phyloP scores from a whole-genome alignment of 306 rosid genomes.

The Vigna radiata region DNA sequence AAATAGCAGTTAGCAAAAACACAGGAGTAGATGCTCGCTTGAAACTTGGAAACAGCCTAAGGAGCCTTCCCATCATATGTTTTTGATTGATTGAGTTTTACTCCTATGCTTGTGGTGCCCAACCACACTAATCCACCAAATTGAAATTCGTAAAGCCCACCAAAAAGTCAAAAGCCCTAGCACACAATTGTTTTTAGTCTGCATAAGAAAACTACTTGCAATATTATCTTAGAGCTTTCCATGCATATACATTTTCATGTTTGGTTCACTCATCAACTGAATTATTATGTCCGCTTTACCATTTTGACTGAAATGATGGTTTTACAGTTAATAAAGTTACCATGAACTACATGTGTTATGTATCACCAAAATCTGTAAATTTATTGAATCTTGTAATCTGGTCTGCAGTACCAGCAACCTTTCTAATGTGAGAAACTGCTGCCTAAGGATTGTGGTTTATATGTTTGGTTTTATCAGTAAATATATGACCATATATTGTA shows the following conservation, averaged over 20 bases:
- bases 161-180: not conserved
- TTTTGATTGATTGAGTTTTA: not conserved
- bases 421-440: not conserved
- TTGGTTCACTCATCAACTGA: slow-evolving; percentile 3
- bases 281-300: slow-evolving; percentile 15
- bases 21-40: slow-evolving; percentile 7
- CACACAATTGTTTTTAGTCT: not conserved
- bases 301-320: slow-evolving; percentile 7
- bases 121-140: slow-evolving; percentile 12
- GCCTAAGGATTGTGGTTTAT: not conserved
- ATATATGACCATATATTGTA: slow-evolving; percentile 3
- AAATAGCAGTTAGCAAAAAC: slow-evolving; percentile 28
- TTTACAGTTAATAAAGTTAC: not conserved
- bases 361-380: slow-evolving; percentile 12
- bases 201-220: not conserved
- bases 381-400: not conserved
- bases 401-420: slow-evolving; percentile 2
- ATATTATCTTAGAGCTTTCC: not conserved
- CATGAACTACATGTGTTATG: not conserved
- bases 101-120: not conserved
- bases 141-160: slow-evolving; percentile 1
- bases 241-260: not conserved
- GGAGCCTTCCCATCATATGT: not conserved
- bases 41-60: not conserved
- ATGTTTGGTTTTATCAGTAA: slow-evolving; percentile 10